Conservation (phyloP, 1,139 yeast genomes). For the Entelexis paramagnoliae region DNA sequence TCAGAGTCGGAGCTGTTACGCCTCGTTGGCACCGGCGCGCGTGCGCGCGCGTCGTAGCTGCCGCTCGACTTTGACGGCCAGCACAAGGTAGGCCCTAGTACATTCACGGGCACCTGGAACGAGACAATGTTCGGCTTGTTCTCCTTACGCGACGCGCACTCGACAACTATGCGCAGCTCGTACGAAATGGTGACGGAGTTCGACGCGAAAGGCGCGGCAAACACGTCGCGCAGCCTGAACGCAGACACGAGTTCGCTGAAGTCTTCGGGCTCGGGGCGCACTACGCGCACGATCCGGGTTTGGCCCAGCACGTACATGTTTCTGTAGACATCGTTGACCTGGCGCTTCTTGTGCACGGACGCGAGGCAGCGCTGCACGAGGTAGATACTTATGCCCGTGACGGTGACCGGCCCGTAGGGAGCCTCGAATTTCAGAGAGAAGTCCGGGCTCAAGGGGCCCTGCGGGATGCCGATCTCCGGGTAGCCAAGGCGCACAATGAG, state of each 20-base stretch:
- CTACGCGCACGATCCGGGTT: background rate
- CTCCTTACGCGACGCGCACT: background rate
- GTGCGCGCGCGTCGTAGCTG: background rate
- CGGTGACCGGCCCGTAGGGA: background rate
- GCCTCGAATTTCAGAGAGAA: background rate
- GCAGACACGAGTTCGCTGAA: background rate
- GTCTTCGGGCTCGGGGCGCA: background rate
- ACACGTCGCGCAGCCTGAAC: background rate
- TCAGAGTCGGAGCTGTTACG: background rate
- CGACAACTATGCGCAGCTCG: background rate
- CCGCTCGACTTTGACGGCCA: background rate
- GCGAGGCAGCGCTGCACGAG: conserved; percentile 7
- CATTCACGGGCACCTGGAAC: background rate
- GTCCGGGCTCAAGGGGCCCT: conserved; percentile 1
- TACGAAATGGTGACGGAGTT: conserved; percentile 1
- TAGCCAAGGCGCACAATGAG: background rate
- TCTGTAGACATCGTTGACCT: background rate
- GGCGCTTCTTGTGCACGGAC: background rate
- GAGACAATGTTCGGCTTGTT: background rate
- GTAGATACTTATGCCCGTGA: background rate
- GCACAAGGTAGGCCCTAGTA: background rate
- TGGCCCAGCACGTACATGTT: conserved; percentile 1
- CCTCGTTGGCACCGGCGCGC: background rate
- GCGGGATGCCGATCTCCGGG: conserved; percentile 3
- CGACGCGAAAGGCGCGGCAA: conserved; percentile 2